These are phyloP conservation scores for Psophocarpus tetragonolobus DNA, from an alignment of 306 rosid species.

Conservation along the genomic window DNA sequence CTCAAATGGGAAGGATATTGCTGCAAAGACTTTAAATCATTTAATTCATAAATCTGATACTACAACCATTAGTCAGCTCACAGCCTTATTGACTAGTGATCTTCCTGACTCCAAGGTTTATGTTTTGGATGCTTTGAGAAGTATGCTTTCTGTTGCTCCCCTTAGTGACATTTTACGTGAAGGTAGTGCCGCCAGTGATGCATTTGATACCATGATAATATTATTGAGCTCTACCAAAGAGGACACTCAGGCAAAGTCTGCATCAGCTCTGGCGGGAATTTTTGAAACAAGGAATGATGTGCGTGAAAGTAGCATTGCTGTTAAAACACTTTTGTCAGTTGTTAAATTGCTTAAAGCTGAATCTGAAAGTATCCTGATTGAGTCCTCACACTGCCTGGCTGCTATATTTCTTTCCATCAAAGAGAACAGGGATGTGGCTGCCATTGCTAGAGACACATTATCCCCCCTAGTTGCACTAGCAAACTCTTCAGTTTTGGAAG, in stretches of 20 bases:
- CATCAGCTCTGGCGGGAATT: constrained; percentile 89
- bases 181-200: constrained; percentile 94
- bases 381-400: constrained; percentile 87
- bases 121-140: constrained; percentile 87
- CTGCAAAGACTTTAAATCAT: constrained; percentile 93
- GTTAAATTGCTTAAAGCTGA: constrained; percentile 78
- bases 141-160: constrained; percentile 92
- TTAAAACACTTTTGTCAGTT: constrained; percentile 70
- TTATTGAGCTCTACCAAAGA: constrained; percentile 77
- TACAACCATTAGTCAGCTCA: constrained; percentile 91
- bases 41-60: constrained; percentile 97
- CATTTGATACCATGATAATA: constrained; percentile 83
- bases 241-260: constrained; percentile 96
- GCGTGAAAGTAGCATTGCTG: constrained; percentile 88
- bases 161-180: constrained; percentile 85
- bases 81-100: constrained; percentile 92
- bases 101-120: constrained; percentile 89
- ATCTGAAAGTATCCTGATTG: constrained; percentile 73
- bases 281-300: constrained; percentile 87
- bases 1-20: constrained; percentile 95
- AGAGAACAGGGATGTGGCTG: constrained; percentile 85
- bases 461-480: constrained; percentile 67
- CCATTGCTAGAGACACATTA: constrained; percentile 71
- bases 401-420: constrained; percentile 90
- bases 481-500: constrained; percentile 78